These are phyloP conservation scores for Tuber calosporum DNA, from an alignment of 495 filamentous ascomycete species.

Conservation along the genomic window DNA sequence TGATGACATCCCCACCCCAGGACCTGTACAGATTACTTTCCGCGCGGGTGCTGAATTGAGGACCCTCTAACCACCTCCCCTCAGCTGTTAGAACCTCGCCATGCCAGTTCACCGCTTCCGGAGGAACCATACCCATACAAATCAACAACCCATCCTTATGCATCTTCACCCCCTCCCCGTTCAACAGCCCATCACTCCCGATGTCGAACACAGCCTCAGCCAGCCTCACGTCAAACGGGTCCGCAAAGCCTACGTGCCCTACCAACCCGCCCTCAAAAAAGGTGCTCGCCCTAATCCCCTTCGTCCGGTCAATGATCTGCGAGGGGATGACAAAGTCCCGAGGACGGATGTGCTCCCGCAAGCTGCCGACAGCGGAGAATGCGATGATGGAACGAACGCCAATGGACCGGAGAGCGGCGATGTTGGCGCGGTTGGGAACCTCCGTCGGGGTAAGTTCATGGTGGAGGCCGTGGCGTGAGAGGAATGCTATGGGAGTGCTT, in stretches of 20 bases:
- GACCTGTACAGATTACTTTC: conserved; percentile 90
- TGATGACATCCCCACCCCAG: conserved; percentile 87
- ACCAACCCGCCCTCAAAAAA: conserved; percentile 94
- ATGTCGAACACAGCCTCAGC: conserved; percentile 57
- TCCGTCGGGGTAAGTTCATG: conserved; percentile 90
- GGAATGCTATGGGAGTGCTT: conserved; percentile 77
- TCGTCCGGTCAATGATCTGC: conserved; percentile 96
- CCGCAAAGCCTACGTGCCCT: conserved; percentile 88
- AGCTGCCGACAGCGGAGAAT: conserved; percentile 88
- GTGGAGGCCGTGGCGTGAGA: conserved; percentile 81
- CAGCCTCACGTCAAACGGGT: conserved; percentile 80
- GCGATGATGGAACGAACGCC: conserved; percentile 86
- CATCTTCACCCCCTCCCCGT: conserved; percentile 68
- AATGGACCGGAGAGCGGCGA: conserved; percentile 81
- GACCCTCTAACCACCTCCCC: conserved; percentile 55
- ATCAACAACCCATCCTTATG: conserved; percentile 74
- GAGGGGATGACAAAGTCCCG: conserved; percentile 94
- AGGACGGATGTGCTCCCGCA: conserved; percentile 81
- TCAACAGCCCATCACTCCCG: conserved; percentile 46
- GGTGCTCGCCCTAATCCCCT: conserved; percentile 83
- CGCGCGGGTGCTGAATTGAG: conserved; percentile 93
- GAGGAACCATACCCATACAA: conserved; percentile 67
- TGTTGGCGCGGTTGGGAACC: conserved; percentile 84
- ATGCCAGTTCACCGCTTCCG: background rate
- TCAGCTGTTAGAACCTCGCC: background rate